Percentiles rank a stretch among this genome's conserved stretches.
Conservation (phyloP, 2,329 filamentous ascomycete species). For the Xylariaceae sp. region DNA sequence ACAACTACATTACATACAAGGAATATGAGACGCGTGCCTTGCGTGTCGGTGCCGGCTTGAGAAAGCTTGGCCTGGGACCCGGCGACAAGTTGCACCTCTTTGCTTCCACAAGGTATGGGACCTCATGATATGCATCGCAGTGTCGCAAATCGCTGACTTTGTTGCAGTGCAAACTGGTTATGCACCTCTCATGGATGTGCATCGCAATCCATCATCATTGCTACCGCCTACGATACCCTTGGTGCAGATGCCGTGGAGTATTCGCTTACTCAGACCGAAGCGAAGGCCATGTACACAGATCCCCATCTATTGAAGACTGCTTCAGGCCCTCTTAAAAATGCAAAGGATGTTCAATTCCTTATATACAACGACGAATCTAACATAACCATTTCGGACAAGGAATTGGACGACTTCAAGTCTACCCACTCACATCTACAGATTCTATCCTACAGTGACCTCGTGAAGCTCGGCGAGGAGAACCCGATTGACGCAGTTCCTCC, state of each 20-base stretch:
- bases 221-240: conserved; percentile 92
- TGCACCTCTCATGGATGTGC: conserved; percentile 70
- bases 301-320: conserved; percentile 68
- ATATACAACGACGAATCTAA: conserved; percentile 57
- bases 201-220: conserved; percentile 85
- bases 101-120: conserved; percentile 68
- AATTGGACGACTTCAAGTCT: conserved; percentile 53
- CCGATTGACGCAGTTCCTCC: conserved; percentile 68
- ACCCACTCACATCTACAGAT: conserved; percentile 51
- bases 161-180: conserved; percentile 71
- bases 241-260: conserved; percentile 80
- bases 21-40: conserved; percentile 71
- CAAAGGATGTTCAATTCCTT: conserved; percentile 52
- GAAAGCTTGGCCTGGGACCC: conserved; percentile 66
- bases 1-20: conserved; percentile 71
- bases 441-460: conserved; percentile 51
- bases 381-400: conserved; percentile 46
- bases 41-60: conserved; percentile 67
- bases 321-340: conserved; percentile 50
- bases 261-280: conserved; percentile 76
- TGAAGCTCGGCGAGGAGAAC: conserved; percentile 59
- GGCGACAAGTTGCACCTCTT: conserved; percentile 74
- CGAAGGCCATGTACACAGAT: conserved; percentile 82
- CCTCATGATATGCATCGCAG: background rate
- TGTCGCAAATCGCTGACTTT: background rate